Conservation (phyloP, 2,329 filamentous ascomycete species). For the Ascosphaera apis region DNA sequence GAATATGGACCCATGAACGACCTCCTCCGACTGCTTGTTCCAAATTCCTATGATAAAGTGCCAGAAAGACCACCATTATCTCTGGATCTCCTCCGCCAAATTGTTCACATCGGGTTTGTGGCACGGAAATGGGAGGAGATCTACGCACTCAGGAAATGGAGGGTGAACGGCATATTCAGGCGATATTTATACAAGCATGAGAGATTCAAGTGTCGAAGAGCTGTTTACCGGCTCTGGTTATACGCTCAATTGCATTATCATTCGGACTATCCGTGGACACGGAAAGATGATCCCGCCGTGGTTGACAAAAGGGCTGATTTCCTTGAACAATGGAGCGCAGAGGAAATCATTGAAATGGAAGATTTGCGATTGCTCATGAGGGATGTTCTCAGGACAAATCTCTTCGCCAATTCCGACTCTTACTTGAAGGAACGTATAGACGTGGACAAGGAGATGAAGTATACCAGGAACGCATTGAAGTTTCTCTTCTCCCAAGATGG, state of each 20-base stretch:
- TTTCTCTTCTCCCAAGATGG: too few relatives aligned
- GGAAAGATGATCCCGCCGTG: conserved; percentile 23
- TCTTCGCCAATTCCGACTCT: conserved; percentile 28
- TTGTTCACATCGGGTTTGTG: conserved; percentile 29
- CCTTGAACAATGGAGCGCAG: conserved; percentile 34
- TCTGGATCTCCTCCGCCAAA: conserved; percentile 30
- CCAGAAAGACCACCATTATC: conserved; percentile 33
- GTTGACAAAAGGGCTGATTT: conserved; percentile 30
- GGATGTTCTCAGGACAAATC: conserved; percentile 31
- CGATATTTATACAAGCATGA: conserved; percentile 29
- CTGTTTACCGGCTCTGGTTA: conserved; percentile 38
- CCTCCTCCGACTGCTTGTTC: conserved; percentile 35
- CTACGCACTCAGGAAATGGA: conserved; percentile 42
- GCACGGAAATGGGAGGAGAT: conserved; percentile 36
- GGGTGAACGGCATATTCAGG: conserved; percentile 30
- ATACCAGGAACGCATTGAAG: too few relatives aligned
- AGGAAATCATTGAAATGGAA: conserved; percentile 34
- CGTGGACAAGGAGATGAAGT: too few relatives aligned
- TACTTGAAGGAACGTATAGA: too few relatives aligned
- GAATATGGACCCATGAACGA: conserved; percentile 36
- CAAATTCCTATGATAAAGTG: conserved; percentile 35
- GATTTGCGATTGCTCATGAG: conserved; percentile 33
- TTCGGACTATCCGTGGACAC: conserved; percentile 25
- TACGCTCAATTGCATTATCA: conserved; percentile 36
- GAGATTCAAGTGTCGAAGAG: conserved; percentile 28